A percentile compares a stretch with the other conserved stretches of the same genome.
phyloP scores from a whole-genome alignment of 1,284 basidiomycete genomes.

The Fomitopsis pinicola region DNA sequence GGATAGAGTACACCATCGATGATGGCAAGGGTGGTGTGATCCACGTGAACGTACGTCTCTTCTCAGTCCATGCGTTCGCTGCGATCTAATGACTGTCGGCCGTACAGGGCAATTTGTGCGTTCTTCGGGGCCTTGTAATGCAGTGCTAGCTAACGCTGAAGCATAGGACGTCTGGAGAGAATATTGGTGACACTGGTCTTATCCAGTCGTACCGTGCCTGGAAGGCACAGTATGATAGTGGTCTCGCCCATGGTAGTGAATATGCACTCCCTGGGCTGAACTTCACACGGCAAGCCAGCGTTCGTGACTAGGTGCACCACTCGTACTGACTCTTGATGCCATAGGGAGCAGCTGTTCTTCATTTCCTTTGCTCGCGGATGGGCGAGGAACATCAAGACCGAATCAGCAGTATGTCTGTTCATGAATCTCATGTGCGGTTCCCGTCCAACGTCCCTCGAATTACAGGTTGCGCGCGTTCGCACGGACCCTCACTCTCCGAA shows the following conservation, averaged over 20 bases:
- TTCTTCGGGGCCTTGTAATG: slow-evolving; percentile 7
- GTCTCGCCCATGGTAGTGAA: slow-evolving; percentile 55
- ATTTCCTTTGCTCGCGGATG: slow-evolving; percentile 79
- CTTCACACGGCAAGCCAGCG: slow-evolving; percentile 54
- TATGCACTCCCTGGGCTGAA: slow-evolving; percentile 80
- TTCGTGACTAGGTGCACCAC: background rate
- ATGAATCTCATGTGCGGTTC: background rate
- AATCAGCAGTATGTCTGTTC: slow-evolving; percentile 51
- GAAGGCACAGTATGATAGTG: slow-evolving; percentile 63
- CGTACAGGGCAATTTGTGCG: slow-evolving; percentile 67
- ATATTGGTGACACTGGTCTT: slow-evolving; percentile 85
- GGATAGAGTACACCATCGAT: slow-evolving; percentile 71
- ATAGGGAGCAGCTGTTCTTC: slow-evolving; percentile 88
- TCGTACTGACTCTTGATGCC: background rate
- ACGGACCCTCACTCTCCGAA: slow-evolving; percentile 88
- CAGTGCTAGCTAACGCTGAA: slow-evolving; percentile 2
- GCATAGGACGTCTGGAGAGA: slow-evolving; percentile 76
- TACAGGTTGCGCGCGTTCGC: slow-evolving; percentile 71
- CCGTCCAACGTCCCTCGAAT: slow-evolving; percentile 16
- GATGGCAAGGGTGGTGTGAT: slow-evolving; percentile 83
- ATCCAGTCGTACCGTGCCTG: slow-evolving; percentile 88
- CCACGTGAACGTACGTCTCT: slow-evolving; percentile 74
- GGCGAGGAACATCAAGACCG: slow-evolving; percentile 73
- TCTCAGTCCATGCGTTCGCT: background rate
- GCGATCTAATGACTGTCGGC: background rate